These are phyloP conservation scores for Dichotomocladium elegans DNA, from an alignment of 371 early-diverging fungal species.

Conservation along the genomic window DNA sequence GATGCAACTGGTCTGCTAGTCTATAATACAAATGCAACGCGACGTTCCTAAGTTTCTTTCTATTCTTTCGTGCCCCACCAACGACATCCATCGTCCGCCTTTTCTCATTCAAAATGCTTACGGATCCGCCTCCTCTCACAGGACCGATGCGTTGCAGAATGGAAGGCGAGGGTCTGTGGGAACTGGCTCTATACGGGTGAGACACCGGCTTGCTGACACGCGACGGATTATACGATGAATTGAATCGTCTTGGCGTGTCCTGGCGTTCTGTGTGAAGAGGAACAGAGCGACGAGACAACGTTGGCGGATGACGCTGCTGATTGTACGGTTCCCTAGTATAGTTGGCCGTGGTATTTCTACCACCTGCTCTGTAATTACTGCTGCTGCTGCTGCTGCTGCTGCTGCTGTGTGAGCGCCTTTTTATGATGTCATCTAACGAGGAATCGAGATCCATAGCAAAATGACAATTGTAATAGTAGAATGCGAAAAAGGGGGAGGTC, in stretches of 20 bases:
- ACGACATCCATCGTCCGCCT: too few species aligned
- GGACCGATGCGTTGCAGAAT: neutral
- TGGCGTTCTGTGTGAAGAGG: neutral
- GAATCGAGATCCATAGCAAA: constrained; percentile 18
- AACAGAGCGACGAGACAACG: neutral
- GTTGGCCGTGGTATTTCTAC: neutral
- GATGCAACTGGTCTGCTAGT: too few species aligned
- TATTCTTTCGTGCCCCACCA: too few species aligned
- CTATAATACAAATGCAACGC: too few species aligned
- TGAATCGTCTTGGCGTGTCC: neutral
- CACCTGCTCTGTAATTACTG: neutral
- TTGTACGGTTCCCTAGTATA: neutral
- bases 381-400: neutral
- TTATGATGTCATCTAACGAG: constrained; percentile 20
- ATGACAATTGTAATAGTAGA: too few species aligned
- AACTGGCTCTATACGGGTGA: too few species aligned
- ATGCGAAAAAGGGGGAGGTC: too few species aligned
- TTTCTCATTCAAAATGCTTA: too few species aligned
- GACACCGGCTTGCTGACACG: neutral
- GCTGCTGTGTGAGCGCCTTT: constrained; percentile 5
- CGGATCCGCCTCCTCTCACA: neutral
- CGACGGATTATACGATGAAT: neutral
- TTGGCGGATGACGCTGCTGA: neutral
- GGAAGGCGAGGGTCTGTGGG: neutral
- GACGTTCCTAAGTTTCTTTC: too few species aligned